Evolutionary conservation across 1,284 basidiomycete genomes (phyloP), one percentile per base, ranked within the genome.

Genomic region (Boletus hoseneyae): DNA sequence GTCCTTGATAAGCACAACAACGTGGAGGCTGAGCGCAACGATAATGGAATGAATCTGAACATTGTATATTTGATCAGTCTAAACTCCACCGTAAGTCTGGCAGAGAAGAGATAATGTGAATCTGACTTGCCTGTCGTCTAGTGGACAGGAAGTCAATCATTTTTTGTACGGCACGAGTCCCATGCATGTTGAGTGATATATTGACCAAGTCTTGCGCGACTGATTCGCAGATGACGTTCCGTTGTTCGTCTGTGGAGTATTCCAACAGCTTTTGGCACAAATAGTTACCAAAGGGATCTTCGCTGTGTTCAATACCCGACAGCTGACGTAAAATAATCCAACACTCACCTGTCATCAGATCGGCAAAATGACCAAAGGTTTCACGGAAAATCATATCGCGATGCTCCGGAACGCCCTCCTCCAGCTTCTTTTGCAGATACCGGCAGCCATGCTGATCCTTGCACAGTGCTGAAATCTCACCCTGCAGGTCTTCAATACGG

Each of bases 81-180:
- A 77, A 64, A 65, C 63, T 68, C 67, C 53, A 56, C 61, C 55
- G 74, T 77, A 69, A 76, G 73, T 71, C 66, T 63, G 69, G 70
- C 67, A 67, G 61, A 66, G 60, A 56, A 63, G 51, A 57, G 37
- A 56, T 41, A 32, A 53, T 35, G 33, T 39, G 55, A 54, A 68
- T 57, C 52, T 55, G 57, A 83, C 86, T 79, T 74, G 76, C 88
- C 86, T 94, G 92, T 65, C 94, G 80, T 61, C 91, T 85, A 52
- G 91, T 93, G n/a, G 93, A 95, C 64, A 99, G 75, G 75, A 97
- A 99, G 72, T 99, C 97, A 59, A 99, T 97, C 94, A 98, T 99
- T 79, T 99, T 99, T 75, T 99, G 97, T 47, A 99, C 97, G 23
- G 97, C 97, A 53, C 97, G 86, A 34, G 97, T 99, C 36, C 97